Base-by-base conservation (phyloP, 495 filamentous ascomycete species). In the Xylaria flabelliformis region DNA sequence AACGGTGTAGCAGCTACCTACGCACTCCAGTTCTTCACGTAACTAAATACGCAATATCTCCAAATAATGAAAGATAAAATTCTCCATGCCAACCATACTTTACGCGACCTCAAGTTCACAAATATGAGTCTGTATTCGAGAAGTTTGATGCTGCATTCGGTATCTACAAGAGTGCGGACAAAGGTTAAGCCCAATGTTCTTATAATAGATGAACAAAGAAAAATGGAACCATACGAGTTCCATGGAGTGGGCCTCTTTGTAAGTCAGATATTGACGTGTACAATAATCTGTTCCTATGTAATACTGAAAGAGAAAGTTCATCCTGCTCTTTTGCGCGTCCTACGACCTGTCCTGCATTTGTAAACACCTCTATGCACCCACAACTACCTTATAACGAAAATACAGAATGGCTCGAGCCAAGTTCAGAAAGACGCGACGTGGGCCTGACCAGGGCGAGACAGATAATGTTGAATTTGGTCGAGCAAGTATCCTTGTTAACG, bases 401-500 rank as follows among this genome's bases (percentile, higher is more conserved):
- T 34, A 48, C 13, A 19, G 39, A 46, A 64, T 64, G 62, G 24
- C 62, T 32, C 24, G 62, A 64, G 32, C 4, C 7, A 26, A 26
- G 17, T n/a, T 34, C 21, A 50, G 39, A 46, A 29, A 10, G 29
- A 32, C 17, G 44, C 46, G 7, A 15, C 9, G 0, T 17, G 3
- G 3, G 29, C 46, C 42, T 7, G 0, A 5, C 29, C 1, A 12
- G 10, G 68, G 68, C 24, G 9, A 17, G 8, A 9, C 26, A 3
- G 68, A 62, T 26, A 26, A 15, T 0, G 41, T 58, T 9, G 9
- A 50, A 58, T 70, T 44, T 29, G 34, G 50, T 21, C 55, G 68
- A 19, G 58, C 17, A 34, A 41, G 24, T 12, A 17, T 70, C 19
- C 41, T 70, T 17, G 55, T 26, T 34, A 70, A 70, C 19, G 68